Evolutionary conservation across 176 grass and related monocot genomes (phyloP), one percentile per base, ranked within the genome.

Genomic region (Aechmea fasciata): DNA sequence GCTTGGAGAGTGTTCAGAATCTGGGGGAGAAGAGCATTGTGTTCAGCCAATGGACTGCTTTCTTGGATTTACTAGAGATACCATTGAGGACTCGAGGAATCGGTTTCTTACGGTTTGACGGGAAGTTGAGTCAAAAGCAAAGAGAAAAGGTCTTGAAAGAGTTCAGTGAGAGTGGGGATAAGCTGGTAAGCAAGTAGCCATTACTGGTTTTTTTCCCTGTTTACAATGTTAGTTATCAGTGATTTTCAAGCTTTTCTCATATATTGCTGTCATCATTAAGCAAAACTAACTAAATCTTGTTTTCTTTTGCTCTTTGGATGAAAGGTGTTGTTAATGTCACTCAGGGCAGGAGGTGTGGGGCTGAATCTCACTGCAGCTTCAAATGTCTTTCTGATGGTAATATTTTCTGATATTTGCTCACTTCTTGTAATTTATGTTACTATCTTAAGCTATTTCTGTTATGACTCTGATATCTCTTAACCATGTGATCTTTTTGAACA

Each of bases 41-140:
- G 20, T 96, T 96, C 80, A 96, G 92, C 78, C 88, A 91, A 76
- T 91, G 90, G 73, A 96, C 92, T 48, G 90, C 81, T 6, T 96
- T 96, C 78, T 84, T 96, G 9, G 92, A 96, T 84, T 86, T 96
- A 25, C 24, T 91, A 20, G 85, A 89, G 81, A 84, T 89, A 51
- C 72, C 85, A 11, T 80, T 96, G 10, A 87, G 15, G 17, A 87
- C 74, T 62, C 84, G 80, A 49, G 71, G 81, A 11, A 82, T 96
- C 17, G 73, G 84, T 50, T 96, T 91, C 81, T 74, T 91, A 20
- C 85, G 88, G 69, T 89, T 85, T 84, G 88, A 91, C 81, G 88
- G 92, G 18, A 91, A 83, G 73, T 65, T 96, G 41, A 81, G 20
- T 67, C 88, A 89, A 79, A 91, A 89, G 51, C 81, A 85, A 52